A percentile compares a stretch with the other conserved stretches of the same genome.
Conservation (phyloP, 257 asterid species). For the Capsicum chinense region DNA sequence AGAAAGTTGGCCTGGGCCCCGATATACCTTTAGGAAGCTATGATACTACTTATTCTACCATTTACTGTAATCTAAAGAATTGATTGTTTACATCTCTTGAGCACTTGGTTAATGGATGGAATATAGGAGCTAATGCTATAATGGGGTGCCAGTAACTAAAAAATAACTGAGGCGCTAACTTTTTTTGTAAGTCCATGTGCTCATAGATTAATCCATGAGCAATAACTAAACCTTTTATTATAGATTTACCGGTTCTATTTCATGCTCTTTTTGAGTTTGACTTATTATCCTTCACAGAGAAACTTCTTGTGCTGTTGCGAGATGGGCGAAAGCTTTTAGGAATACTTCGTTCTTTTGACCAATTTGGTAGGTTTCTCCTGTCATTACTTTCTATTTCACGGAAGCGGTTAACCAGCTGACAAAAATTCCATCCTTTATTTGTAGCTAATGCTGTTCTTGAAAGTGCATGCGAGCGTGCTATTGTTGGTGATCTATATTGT, state of each 20-base stretch:
- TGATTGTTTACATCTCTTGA: background rate
- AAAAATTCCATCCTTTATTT: slow-evolving; percentile 28
- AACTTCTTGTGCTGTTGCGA: slow-evolving; percentile 74
- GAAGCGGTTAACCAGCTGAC: slow-evolving; percentile 28
- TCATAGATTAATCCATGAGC: background rate
- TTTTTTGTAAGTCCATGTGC: background rate
- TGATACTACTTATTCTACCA: background rate
- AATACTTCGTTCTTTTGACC: slow-evolving; percentile 80
- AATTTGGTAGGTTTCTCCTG: slow-evolving; percentile 59
- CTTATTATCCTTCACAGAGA: slow-evolving; percentile 50
- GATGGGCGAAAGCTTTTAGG: slow-evolving; percentile 81
- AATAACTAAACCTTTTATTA: background rate
- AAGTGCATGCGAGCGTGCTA: slow-evolving; percentile 92
- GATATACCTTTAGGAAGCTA: background rate
- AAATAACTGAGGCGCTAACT: background rate
- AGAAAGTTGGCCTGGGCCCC: too few relatives aligned
- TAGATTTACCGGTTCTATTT: background rate
- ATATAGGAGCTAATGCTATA: background rate
- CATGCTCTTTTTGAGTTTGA: slow-evolving; percentile 5
- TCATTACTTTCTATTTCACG: slow-evolving; percentile 23
- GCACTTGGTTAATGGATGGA: background rate
- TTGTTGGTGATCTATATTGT: slow-evolving; percentile 89
- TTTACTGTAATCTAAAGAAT: background rate
- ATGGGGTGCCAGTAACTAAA: background rate
- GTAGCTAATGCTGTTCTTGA: slow-evolving; percentile 97